These are phyloP conservation scores for Trichoderma pleuroti DNA, from an alignment of 2,329 filamentous ascomycete species.

Conservation along the genomic window DNA sequence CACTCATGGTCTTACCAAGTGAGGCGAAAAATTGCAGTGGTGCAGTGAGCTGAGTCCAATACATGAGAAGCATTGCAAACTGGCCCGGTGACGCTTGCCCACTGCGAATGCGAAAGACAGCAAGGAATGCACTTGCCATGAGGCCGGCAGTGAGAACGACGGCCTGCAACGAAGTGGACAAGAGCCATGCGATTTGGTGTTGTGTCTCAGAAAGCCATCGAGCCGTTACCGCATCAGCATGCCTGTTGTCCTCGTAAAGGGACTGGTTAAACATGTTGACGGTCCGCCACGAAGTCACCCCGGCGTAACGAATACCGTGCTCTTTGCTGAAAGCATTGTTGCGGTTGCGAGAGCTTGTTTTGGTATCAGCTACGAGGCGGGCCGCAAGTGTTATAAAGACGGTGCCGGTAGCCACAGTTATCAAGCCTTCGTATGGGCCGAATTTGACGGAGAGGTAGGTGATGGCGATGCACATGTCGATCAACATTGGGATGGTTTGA, in stretches of 20 bases:
- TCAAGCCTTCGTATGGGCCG: constrained; percentile 60
- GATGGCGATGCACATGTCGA: constrained; percentile 58
- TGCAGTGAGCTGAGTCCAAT: constrained; percentile 69
- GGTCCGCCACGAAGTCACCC: constrained; percentile 57
- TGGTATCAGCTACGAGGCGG: constrained; percentile 49
- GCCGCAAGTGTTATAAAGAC: constrained; percentile 54
- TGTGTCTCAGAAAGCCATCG: constrained; percentile 39
- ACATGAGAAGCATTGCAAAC: constrained; percentile 68
- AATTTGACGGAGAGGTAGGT: constrained; percentile 57
- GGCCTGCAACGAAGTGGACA: constrained; percentile 55
- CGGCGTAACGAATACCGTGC: constrained; percentile 52
- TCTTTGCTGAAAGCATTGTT: constrained; percentile 55
- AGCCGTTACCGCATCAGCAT: constrained; percentile 47
- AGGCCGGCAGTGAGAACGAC: constrained; percentile 67
- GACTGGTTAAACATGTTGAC: constrained; percentile 59
- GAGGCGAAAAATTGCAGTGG: constrained; percentile 67
- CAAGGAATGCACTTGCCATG: constrained; percentile 58
- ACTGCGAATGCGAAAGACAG: constrained; percentile 63
- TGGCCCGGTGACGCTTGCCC: constrained; percentile 59
- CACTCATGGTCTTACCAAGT: constrained; percentile 53
- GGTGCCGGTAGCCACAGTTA: constrained; percentile 55
- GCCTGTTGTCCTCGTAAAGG: constrained; percentile 52
- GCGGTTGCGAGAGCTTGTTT: constrained; percentile 44
- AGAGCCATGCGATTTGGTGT: constrained; percentile 40
- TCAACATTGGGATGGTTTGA: constrained; percentile 55